Base-by-base conservation (phyloP, 2,329 filamentous ascomycete genomes). In the Hymenoscyphus repandus region DNA sequence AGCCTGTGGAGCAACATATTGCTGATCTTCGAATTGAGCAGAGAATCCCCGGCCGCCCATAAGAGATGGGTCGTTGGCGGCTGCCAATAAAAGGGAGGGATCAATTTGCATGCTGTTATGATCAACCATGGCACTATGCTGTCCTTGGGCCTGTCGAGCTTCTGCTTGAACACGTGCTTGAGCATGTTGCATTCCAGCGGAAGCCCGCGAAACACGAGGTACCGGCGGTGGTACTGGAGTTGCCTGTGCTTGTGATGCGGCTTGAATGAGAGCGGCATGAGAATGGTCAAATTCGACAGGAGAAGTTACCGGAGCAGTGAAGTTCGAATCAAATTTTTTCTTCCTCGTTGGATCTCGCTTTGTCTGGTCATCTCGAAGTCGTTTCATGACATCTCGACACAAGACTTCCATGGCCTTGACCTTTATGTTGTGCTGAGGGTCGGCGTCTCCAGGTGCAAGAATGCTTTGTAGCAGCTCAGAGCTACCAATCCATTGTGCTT, bases 371-470 rank as follows among this genome's bases (percentile, higher is more conserved):
- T 89, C 85, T 33, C 85, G 79, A 47, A 86, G 74, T 43, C 88
- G 77, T 69, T 91, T 91, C 77, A 88, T 84, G 15, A 89, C 85
- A 67, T 92, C 88, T 46, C 83, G 77, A 47, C 85, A 86, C 3
- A 93, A 70, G 0, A 86, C 74, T 54, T 91, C 85, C 42, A 91
- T 67, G 1, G 85, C 85, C 57, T 79, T 83, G 32, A 80, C 64
- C 64, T 83, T 87, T 41, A 73, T 68, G 18, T 69, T 62, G 49
- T 81, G 74, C 18, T 76, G 70, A 2, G 78, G 73, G 55, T 84
- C 79, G 1, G 72, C 66, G 12, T 73, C 69, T 2, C 73, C 75
- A 0, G 72, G 69, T 0, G 73, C 71, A 7, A 88, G 69, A 9
- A 82, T 75, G 6, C 67, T 70, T 51, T 74, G 77, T 13, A 88